Percentiles rank a stretch among this genome's conserved stretches.
Evolutionary conservation across 2,329 filamentous ascomycete genomes (phyloP).

Genomic region (Neoscytalidium dimidiatum): DNA sequence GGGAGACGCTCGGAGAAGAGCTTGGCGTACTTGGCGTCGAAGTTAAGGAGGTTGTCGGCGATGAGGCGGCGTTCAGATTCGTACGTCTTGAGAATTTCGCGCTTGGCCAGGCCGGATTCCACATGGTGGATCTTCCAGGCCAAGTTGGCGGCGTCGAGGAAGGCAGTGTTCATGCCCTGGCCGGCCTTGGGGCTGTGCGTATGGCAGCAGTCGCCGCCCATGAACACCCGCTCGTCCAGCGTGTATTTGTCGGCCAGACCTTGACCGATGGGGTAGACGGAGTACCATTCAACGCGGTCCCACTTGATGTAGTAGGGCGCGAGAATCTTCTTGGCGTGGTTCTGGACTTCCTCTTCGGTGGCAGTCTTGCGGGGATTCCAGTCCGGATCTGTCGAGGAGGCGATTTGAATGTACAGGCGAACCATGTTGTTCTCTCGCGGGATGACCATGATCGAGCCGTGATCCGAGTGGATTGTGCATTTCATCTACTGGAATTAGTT

Average conservation of each 20-base stretch:
- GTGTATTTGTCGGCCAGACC: constrained; percentile 67
- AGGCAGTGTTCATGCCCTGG: constrained; percentile 65
- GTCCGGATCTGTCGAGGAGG: constrained; percentile 62
- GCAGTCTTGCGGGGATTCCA: constrained; percentile 63
- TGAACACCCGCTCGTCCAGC: constrained; percentile 65
- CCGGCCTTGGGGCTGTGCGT: constrained; percentile 66
- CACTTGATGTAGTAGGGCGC: constrained; percentile 62
- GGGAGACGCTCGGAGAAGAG: constrained; percentile 81
- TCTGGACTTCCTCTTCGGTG: constrained; percentile 61
- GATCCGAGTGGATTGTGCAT: constrained; percentile 67
- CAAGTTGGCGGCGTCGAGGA: constrained; percentile 73
- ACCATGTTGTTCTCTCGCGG: constrained; percentile 57
- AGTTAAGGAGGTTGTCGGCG: constrained; percentile 80
- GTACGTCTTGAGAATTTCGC: constrained; percentile 78
- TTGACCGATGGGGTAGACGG: constrained; percentile 66
- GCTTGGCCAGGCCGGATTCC: constrained; percentile 76
- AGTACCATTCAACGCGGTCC: constrained; percentile 68
- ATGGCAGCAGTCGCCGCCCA: constrained; percentile 66
- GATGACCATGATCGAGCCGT: constrained; percentile 66
- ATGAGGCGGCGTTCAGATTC: constrained; percentile 82
- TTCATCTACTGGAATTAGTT: constrained; percentile 55
- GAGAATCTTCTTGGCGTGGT: constrained; percentile 59
- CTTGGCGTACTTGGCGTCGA: constrained; percentile 87
- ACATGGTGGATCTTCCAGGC: constrained; percentile 97
- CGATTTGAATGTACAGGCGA: constrained; percentile 61